phyloP scores from a whole-genome alignment of 768 basidiomycete species.

The Amanita phalloides region DNA sequence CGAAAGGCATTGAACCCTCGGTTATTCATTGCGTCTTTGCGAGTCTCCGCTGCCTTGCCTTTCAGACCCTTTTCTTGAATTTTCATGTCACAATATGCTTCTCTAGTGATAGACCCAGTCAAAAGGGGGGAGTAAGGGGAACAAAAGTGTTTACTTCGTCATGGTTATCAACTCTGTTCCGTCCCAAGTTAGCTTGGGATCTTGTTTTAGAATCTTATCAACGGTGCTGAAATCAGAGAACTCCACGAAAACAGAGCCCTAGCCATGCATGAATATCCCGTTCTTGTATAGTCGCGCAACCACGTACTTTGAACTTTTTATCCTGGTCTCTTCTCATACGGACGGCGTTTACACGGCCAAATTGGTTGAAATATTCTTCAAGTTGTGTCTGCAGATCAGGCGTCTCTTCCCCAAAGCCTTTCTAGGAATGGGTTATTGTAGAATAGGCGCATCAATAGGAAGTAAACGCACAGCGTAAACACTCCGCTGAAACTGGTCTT shows the following conservation, averaged over 20 bases:
- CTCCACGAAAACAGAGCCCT: constrained; percentile 93
- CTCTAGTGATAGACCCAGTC: constrained; percentile 27
- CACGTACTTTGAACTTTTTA: constrained; percentile 77
- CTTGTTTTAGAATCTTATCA: constrained; percentile 67
- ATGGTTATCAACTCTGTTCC: constrained; percentile 70
- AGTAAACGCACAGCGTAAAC: constrained; percentile 67
- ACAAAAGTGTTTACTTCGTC: constrained; percentile 57
- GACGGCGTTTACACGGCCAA: constrained; percentile 71
- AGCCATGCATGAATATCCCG: not conserved
- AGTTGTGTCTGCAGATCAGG: constrained; percentile 57
- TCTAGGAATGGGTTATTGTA: constrained; percentile 34
- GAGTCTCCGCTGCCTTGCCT: constrained; percentile 54
- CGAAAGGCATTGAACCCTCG: constrained; percentile 76
- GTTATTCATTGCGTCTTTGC: constrained; percentile 41
- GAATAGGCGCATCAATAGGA: not conserved
- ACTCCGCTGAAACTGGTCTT: constrained; percentile 72
- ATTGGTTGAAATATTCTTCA: constrained; percentile 72
- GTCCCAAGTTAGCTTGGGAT: constrained; percentile 75
- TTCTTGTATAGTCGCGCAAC: not conserved
- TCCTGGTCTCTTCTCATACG: constrained; percentile 80
- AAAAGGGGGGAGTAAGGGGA: not conserved
- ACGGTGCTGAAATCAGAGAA: constrained; percentile 63
- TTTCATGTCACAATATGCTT: constrained; percentile 91
- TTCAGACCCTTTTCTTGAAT: constrained; percentile 88
- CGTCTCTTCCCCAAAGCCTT: constrained; percentile 73